Percentiles rank a stretch among this genome's conserved stretches.
Conservation (phyloP, 148 eudicot species). For the Pouteria glomerata region DNA sequence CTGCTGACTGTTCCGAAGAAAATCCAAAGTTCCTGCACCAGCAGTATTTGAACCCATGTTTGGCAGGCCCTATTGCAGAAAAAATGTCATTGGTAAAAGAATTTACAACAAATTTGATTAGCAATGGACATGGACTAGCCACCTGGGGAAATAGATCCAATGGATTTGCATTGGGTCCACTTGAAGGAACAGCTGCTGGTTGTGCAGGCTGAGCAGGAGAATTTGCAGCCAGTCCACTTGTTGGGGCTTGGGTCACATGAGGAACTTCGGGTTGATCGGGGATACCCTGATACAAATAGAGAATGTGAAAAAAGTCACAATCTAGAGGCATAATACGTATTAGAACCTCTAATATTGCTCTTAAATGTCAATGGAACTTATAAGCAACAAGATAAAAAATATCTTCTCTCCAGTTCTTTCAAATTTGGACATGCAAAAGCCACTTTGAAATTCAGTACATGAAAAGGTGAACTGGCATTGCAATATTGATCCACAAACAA, state of each 20-base stretch:
- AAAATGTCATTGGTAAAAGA: slow-evolving; percentile 4
- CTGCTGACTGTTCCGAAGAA: slow-evolving; percentile 64
- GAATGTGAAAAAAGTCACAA: neutral
- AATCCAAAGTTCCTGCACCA: slow-evolving; percentile 59
- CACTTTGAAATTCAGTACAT: too few species aligned
- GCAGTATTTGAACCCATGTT: slow-evolving; percentile 45
- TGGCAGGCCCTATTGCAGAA: slow-evolving; percentile 49
- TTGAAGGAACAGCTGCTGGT: slow-evolving; percentile 39
- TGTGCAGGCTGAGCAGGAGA: slow-evolving; percentile 35
- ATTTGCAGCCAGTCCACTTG: slow-evolving; percentile 27
- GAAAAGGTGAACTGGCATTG: too few species aligned
- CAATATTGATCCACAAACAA: too few species aligned
- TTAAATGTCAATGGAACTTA: neutral
- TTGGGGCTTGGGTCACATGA: slow-evolving; percentile 24
- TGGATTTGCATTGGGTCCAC: slow-evolving; percentile 62
- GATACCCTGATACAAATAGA: slow-evolving; percentile 44
- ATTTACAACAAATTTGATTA: neutral
- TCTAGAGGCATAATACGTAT: neutral
- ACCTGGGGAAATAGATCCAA: slow-evolving; percentile 67
- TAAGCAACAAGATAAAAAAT: neutral
- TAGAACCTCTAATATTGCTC: neutral
- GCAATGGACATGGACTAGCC: slow-evolving; percentile 1
- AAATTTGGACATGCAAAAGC: too few species aligned
- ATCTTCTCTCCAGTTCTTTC: neutral
- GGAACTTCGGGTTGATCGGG: slow-evolving; percentile 59